phyloP scores from a whole-genome alignment of 768 basidiomycete genomes.

The Podaxis carcinomalis region DNA sequence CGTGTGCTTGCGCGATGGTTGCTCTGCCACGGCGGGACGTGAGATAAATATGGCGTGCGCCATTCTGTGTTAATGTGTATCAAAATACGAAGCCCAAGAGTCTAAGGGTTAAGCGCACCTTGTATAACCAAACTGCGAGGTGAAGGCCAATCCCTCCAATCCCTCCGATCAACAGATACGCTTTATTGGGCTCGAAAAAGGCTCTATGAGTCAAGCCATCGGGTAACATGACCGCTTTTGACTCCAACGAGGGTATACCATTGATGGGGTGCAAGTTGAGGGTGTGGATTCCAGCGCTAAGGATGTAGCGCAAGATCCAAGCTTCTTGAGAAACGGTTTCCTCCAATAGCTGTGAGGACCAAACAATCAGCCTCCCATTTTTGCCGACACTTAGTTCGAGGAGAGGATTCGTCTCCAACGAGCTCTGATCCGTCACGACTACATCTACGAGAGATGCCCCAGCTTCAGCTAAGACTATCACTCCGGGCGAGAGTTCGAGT shows the following conservation, averaged over 20 bases:
- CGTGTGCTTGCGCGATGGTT: constrained; percentile 20
- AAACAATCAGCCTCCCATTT: constrained; percentile 8
- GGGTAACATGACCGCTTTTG: not conserved
- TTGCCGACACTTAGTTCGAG: constrained; percentile 6
- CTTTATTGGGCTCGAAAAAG: constrained; percentile 24
- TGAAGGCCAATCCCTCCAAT: constrained; percentile 33
- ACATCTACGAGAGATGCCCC: constrained; percentile 6
- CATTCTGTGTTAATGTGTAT: constrained; percentile 20
- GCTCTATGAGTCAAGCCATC: not conserved
- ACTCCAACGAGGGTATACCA: not conserved
- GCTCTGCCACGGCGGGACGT: constrained; percentile 31
- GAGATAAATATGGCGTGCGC: constrained; percentile 30
- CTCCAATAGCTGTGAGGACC: constrained; percentile 8
- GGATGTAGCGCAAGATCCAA: not conserved
- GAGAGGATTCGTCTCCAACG: not conserved
- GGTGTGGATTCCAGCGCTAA: not conserved
- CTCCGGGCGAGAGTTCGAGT: not conserved
- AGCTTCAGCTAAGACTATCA: not conserved
- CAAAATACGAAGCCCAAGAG: not conserved
- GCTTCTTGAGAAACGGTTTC: constrained; percentile 1
- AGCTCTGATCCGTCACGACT: not conserved
- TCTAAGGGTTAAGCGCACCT: constrained; percentile 21
- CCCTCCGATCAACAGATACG: constrained; percentile 36
- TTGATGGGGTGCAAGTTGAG: not conserved
- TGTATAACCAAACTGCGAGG: constrained; percentile 37